Percentiles rank a stretch among this genome's conserved stretches.
phyloP scores from a whole-genome alignment of 2,329 filamentous ascomycete species.

The Ophiocordyceps camponoti-saundersi region DNA sequence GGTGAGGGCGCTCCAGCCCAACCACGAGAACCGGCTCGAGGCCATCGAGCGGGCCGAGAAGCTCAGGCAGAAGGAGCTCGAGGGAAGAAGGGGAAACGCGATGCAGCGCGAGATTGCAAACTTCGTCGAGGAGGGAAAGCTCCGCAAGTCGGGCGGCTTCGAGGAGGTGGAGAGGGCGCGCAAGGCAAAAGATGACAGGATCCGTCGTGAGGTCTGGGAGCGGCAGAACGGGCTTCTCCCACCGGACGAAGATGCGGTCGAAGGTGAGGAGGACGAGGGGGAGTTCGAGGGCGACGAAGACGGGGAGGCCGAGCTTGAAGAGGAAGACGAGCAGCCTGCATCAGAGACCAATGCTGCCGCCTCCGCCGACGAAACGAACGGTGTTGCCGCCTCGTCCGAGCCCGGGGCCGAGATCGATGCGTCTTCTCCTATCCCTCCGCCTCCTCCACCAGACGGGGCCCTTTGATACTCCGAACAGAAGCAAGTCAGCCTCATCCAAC shows the following conservation, averaged over 20 bases:
- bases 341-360: no score
- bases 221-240: slow-evolving; percentile 39
- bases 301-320: slow-evolving; percentile 3
- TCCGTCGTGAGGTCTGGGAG: slow-evolving; percentile 64
- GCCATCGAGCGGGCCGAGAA: slow-evolving; percentile 96
- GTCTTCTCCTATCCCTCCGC: no score
- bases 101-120: slow-evolving; percentile 71
- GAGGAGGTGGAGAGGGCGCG: slow-evolving; percentile 83
- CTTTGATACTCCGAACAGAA: not conserved
- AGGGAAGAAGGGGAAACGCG: slow-evolving; percentile 53
- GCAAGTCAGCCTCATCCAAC: no score
- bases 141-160: slow-evolving; percentile 92
- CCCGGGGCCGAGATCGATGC: no score
- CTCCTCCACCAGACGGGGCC: no score
- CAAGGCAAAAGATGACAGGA: slow-evolving; percentile 71
- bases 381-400: no score
- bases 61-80: slow-evolving; percentile 73
- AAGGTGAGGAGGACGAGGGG: slow-evolving; percentile 13
- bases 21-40: slow-evolving; percentile 83
- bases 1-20: slow-evolving; percentile 82
- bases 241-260: slow-evolving; percentile 19
- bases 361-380: no score
- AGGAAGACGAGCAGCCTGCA: slow-evolving; percentile 4
- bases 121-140: slow-evolving; percentile 77
- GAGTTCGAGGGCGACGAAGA: slow-evolving; percentile 7